These are phyloP conservation scores for Rosa hybrid DNA, from an alignment of 331 rosid genomes.

Conservation along the genomic window DNA sequence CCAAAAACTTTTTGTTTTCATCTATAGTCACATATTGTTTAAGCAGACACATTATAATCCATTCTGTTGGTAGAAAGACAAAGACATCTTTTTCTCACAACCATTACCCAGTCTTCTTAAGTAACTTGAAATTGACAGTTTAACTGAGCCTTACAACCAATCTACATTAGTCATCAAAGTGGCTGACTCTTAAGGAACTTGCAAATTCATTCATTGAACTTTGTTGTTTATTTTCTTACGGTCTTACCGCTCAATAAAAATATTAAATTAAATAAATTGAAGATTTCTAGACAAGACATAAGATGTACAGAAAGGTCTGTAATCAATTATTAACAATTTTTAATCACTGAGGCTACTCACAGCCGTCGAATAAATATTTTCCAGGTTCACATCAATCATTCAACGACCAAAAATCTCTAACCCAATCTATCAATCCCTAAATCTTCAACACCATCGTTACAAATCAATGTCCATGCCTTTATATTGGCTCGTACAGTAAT, in stretches of 20 bases:
- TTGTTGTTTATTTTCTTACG: not conserved
- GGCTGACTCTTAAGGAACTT: not conserved
- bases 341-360: not conserved
- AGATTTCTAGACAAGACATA: not conserved
- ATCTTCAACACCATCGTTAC: not conserved
- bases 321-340: not conserved
- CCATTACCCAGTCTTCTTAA: not conserved
- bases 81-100: constrained; percentile 1
- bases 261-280: not conserved
- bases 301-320: not conserved
- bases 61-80: not conserved
- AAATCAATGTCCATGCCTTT: not conserved
- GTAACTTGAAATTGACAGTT: not conserved
- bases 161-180: not conserved
- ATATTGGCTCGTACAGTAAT: not conserved
- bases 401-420: not conserved
- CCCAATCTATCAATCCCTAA: not conserved
- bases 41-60: not conserved
- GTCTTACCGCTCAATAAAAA: not conserved
- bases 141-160: not conserved
- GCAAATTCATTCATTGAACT: not conserved
- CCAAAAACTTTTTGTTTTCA: not conserved
- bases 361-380: too few species aligned
- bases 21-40: not conserved
- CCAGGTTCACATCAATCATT: constrained; percentile 9